Conservation (phyloP, 805 yeast genomes). For the Aciculoconidium aculeatum region DNA sequence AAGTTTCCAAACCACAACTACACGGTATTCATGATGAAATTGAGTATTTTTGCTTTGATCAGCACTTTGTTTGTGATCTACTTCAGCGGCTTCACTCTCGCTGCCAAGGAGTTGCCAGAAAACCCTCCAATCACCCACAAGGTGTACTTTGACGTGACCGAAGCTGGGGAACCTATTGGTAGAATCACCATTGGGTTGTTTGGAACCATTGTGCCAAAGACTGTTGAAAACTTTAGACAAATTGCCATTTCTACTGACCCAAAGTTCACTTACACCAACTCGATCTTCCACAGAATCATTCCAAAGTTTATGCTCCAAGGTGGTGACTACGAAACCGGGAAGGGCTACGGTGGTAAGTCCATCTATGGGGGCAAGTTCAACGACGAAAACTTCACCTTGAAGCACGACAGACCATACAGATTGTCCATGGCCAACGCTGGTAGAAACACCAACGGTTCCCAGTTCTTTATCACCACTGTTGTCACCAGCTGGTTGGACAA, state of each 20-base stretch:
- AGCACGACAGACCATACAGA: constrained; percentile 64
- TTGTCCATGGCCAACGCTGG: constrained; percentile 82
- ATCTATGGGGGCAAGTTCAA: constrained; percentile 67
- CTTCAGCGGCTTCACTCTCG: constrained; percentile 8
- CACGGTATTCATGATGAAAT: constrained; percentile 8
- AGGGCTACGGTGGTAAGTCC: constrained; percentile 77
- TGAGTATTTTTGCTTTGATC: constrained; percentile 9
- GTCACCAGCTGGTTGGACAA: constrained; percentile 90
- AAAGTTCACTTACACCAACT: constrained; percentile 53
- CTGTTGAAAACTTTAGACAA: constrained; percentile 83
- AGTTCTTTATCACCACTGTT: constrained; percentile 91
- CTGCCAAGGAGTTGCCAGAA: constrained; percentile 20
- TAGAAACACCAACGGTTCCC: constrained; percentile 80
- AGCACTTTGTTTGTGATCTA: constrained; percentile 9
- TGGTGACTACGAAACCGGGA: constrained; percentile 72
- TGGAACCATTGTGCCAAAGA: constrained; percentile 77
- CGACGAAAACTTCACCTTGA: constrained; percentile 72
- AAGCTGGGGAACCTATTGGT: constrained; percentile 74
- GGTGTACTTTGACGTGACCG: constrained; percentile 81
- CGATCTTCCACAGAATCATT: constrained; percentile 70
- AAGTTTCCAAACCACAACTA: too few species aligned
- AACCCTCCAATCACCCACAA: constrained; percentile 62
- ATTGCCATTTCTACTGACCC: constrained; percentile 60
- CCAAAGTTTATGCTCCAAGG: constrained; percentile 79
- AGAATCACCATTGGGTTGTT: constrained; percentile 82